Conservation (phyloP, 371 early-diverging fungal species). For the Zychaea mexicana region DNA sequence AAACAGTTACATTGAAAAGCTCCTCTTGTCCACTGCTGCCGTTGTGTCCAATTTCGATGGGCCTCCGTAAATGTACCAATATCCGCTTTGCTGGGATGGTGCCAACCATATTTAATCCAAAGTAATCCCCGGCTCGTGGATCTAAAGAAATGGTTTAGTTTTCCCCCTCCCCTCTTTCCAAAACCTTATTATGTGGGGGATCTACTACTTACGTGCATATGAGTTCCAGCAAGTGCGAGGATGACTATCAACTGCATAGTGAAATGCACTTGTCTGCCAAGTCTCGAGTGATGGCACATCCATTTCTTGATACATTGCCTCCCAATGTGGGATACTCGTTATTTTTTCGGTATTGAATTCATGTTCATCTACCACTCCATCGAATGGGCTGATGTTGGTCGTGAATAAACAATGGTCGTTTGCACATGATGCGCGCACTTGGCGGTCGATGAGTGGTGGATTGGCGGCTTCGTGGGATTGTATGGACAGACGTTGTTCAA, state of each 20-base stretch:
- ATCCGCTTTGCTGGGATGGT: constrained; percentile 38
- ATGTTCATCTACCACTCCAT: constrained; percentile 3
- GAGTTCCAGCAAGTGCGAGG: constrained; percentile 60
- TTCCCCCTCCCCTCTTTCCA: no score
- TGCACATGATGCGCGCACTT: constrained; percentile 25
- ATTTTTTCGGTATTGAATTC: constrained; percentile 31
- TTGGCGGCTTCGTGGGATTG: not conserved
- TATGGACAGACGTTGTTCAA: constrained; percentile 19
- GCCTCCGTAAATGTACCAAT: constrained; percentile 17
- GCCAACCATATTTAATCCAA: constrained; percentile 53
- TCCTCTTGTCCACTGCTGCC: constrained; percentile 4
- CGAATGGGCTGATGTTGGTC: constrained; percentile 54
- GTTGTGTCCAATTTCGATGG: not conserved
- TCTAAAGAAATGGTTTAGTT: no score
- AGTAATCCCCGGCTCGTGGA: constrained; percentile 39
- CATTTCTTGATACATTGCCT: constrained; percentile 27
- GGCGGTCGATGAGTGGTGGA: constrained; percentile 21
- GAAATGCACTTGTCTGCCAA: constrained; percentile 50
- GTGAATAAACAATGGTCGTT: constrained; percentile 65
- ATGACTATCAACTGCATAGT: constrained; percentile 61
- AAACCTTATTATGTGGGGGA: no score
- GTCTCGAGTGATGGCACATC: constrained; percentile 32
- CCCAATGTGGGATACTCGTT: constrained; percentile 43
- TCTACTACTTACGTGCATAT: constrained; percentile 25
- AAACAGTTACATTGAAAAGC: constrained; percentile 22